phyloP scores from a whole-genome alignment of 805 yeast genomes.

The Candida sphagnicola region DNA sequence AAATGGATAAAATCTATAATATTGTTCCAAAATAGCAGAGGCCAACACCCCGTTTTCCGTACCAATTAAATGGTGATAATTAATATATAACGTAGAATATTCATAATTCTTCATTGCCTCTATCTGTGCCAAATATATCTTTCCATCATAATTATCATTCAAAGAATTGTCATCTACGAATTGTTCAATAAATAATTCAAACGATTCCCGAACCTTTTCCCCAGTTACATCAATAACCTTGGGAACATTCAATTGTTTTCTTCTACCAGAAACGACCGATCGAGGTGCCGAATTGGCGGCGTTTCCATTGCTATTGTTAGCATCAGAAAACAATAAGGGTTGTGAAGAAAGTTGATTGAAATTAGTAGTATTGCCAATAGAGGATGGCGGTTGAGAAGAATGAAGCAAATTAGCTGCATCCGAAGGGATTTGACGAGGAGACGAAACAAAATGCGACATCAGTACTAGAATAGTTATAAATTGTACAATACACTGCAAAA shows the following conservation, averaged over 20 bases:
- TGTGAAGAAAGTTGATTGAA: slow-evolving; percentile 1
- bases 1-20: slow-evolving; percentile 88
- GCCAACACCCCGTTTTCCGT: slow-evolving; percentile 87
- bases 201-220: slow-evolving; percentile 87
- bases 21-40: slow-evolving; percentile 84
- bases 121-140: slow-evolving; percentile 72
- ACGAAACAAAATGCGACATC: slow-evolving; percentile 28
- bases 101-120: slow-evolving; percentile 77
- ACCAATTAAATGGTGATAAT: slow-evolving; percentile 71
- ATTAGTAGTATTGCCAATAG: slow-evolving; percentile 25
- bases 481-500: not conserved
- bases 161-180: slow-evolving; percentile 43
- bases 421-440: slow-evolving; percentile 41
- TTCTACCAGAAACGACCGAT: slow-evolving; percentile 34
- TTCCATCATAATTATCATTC: slow-evolving; percentile 41
- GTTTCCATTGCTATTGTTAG: slow-evolving; percentile 4
- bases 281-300: slow-evolving; percentile 7
- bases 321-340: slow-evolving; percentile 7
- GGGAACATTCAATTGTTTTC: slow-evolving; percentile 66
- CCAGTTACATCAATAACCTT: slow-evolving; percentile 90
- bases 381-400: slow-evolving; percentile 41
- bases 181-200: slow-evolving; percentile 76
- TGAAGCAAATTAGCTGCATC: slow-evolving; percentile 39
- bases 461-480: not conserved
- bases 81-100: slow-evolving; percentile 74